phyloP scores from a whole-genome alignment of 2,329 filamentous ascomycete genomes.

The Colletotrichum sp. region DNA sequence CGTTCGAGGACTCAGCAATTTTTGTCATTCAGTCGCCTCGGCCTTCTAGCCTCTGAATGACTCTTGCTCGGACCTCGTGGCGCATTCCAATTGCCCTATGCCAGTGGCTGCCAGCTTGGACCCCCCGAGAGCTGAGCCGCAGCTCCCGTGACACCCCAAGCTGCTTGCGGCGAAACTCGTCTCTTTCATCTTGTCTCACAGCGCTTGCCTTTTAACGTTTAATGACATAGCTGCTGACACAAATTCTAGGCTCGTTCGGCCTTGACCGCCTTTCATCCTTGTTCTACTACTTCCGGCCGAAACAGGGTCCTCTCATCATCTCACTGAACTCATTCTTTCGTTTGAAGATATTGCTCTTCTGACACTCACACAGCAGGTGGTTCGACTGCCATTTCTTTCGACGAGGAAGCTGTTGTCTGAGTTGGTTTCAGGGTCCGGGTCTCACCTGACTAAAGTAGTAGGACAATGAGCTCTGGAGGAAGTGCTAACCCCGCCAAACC shows the following conservation, averaged over 20 bases:
- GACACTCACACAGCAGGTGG: neutral
- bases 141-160: slow-evolving; percentile 14
- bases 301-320: neutral
- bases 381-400: neutral
- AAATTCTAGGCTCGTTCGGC: slow-evolving; percentile 14
- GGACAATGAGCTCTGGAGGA: slow-evolving; percentile 52
- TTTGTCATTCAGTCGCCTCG: slow-evolving; percentile 23
- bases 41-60: slow-evolving; percentile 7
- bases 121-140: slow-evolving; percentile 6
- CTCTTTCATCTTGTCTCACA: slow-evolving; percentile 20
- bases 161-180: slow-evolving; percentile 18
- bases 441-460: neutral
- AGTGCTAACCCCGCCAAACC: slow-evolving; percentile 48
- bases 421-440: neutral
- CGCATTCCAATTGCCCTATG: neutral
- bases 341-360: neutral
- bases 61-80: slow-evolving; percentile 16
- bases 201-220: slow-evolving; percentile 20
- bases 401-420: neutral
- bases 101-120: slow-evolving; percentile 16
- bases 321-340: neutral
- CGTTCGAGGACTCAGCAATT: neutral
- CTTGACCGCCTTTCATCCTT: slow-evolving; percentile 29
- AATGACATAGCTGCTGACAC: slow-evolving; percentile 16
- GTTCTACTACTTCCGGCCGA: neutral